Base-by-base conservation (phyloP, 768 basidiomycete species). In the Xerocomus potaroensis region DNA sequence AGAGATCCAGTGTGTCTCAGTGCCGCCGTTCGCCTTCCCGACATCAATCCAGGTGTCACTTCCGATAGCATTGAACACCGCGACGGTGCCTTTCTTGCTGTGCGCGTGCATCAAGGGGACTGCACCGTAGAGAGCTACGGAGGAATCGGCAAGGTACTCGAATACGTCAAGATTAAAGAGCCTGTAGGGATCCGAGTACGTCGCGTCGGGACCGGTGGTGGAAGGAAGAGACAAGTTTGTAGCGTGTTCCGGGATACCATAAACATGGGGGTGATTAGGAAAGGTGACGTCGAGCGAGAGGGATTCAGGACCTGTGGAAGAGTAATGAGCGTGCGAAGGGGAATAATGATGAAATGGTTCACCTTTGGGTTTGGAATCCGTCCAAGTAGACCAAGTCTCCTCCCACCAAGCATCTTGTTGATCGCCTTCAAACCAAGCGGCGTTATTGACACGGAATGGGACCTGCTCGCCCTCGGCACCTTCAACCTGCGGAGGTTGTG, bases 31-130 rank as follows among this genome's bases (percentile, higher is more conserved):
- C 11, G 3, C 77, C 70, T 5, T 81, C 66, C 74, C 81, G 26
- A 98, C 78, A 61, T 98, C 96, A 39, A 99, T 85, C 86, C 91
- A 98, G 0, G 92, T 91, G 60, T 99, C 96, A 1, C 93, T 94
- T 0, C 71, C 91, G 16, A 92, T 74, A 4, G 85, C 83, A 57
- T 93, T 81, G 72, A 98, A 90, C 32, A 98, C 75, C 4, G 83
- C 95, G 30, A 97, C 91, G 7, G 95, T 96, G 0, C 89, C 87
- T 8, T 83, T 80, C 26, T 78, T 69, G 1, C 91, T 85, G 56
- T 97, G 95, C 0, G 96, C 95, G 56, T 99, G 92, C 73, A 99
- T 80, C 53, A 97, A 66, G 11, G 90, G 95, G 47, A 97, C 88
- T 16, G 87, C 82, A 40, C 95, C 94, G 59, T 98, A 97, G 40